A percentile compares a stretch with the other conserved stretches of the same genome.
phyloP scores from a whole-genome alignment of 2,329 filamentous ascomycete species.

The Fusarium buxicola region DNA sequence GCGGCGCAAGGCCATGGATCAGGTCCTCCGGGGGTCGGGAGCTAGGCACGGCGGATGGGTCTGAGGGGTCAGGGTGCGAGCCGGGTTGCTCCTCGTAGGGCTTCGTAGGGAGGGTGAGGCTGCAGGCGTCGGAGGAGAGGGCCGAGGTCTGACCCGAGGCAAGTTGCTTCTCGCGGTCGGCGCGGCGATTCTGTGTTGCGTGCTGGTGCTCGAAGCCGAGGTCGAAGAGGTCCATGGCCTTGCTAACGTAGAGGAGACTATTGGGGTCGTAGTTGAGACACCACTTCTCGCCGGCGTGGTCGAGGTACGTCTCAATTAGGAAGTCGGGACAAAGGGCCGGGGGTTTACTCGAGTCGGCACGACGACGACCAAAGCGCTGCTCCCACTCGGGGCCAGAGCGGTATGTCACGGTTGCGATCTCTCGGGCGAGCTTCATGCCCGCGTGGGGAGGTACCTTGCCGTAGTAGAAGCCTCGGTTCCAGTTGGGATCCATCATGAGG shows the following conservation, averaged over 20 bases:
- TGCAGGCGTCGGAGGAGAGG: slow-evolving; percentile 65
- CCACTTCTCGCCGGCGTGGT: slow-evolving; percentile 98
- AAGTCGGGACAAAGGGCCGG: slow-evolving; percentile 98
- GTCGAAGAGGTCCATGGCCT: slow-evolving; percentile 99
- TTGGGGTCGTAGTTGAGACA: slow-evolving; percentile 97
- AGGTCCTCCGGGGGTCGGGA: slow-evolving; percentile 80
- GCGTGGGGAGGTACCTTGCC: slow-evolving; percentile 88
- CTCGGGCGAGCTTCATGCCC: slow-evolving; percentile 96
- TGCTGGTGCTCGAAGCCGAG: slow-evolving; percentile 78
- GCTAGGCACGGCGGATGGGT: slow-evolving; percentile 43
- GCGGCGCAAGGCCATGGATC: slow-evolving; percentile 75
- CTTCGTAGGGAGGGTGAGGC: slow-evolving; percentile 81
- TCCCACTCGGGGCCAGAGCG: slow-evolving; percentile 98
- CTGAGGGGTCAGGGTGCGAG: slow-evolving; percentile 52
- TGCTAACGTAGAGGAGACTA: slow-evolving; percentile 94
- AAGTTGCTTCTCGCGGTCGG: slow-evolving; percentile 69
- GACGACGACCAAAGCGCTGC: slow-evolving; percentile 86
- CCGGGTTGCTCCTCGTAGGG: slow-evolving; percentile 88
- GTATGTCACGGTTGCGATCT: slow-evolving; percentile 98
- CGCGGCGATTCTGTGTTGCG: slow-evolving; percentile 70
- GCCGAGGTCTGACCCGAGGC: slow-evolving; percentile 65
- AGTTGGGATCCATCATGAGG: slow-evolving; percentile 98
- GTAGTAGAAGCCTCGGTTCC: slow-evolving; percentile 96
- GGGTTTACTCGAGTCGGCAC: slow-evolving; percentile 86
- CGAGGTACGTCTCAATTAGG: slow-evolving; percentile 96